A percentile compares a stretch with the other conserved stretches of the same genome.
Evolutionary conservation across 2,329 filamentous ascomycete species (phyloP).

Genomic region (Fusarium udum): DNA sequence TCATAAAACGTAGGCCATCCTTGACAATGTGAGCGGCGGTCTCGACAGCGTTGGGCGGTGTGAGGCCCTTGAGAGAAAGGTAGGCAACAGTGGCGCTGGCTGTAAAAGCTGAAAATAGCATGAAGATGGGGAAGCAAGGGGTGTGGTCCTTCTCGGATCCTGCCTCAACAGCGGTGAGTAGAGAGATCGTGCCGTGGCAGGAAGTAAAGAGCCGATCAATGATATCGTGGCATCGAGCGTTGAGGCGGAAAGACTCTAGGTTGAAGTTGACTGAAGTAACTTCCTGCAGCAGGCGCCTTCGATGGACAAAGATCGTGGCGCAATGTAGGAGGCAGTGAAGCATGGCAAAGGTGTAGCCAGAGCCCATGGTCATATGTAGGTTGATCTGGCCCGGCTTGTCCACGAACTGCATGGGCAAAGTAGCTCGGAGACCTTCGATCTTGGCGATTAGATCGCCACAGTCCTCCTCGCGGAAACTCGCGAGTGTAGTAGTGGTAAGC

Average conservation of each 20-base stretch:
- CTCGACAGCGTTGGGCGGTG: constrained; percentile 65
- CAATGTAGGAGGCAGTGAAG: constrained; percentile 70
- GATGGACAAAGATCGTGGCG: constrained; percentile 68
- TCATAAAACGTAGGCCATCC: constrained; percentile 67
- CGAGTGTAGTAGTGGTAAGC: constrained; percentile 63
- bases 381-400: constrained; percentile 70
- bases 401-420: constrained; percentile 67
- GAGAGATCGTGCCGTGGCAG: constrained; percentile 66
- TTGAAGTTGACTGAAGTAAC: constrained; percentile 63
- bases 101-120: constrained; percentile 71
- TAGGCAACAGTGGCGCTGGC: constrained; percentile 70
- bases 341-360: constrained; percentile 70
- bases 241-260: constrained; percentile 63
- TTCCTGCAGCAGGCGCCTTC: constrained; percentile 66
- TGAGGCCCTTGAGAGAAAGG: constrained; percentile 69
- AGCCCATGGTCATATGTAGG: constrained; percentile 71
- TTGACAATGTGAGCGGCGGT: constrained; percentile 66
- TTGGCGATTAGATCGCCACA: constrained; percentile 62
- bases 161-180: constrained; percentile 64
- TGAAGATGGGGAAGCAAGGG: constrained; percentile 71
- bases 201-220: constrained; percentile 67
- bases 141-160: constrained; percentile 66
- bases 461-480: constrained; percentile 63
- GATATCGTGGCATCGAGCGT: constrained; percentile 60
- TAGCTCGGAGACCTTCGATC: constrained; percentile 64